Evolutionary conservation across 768 basidiomycete genomes (phyloP).

Genomic region (Lactarius pseudohatsudake): DNA sequence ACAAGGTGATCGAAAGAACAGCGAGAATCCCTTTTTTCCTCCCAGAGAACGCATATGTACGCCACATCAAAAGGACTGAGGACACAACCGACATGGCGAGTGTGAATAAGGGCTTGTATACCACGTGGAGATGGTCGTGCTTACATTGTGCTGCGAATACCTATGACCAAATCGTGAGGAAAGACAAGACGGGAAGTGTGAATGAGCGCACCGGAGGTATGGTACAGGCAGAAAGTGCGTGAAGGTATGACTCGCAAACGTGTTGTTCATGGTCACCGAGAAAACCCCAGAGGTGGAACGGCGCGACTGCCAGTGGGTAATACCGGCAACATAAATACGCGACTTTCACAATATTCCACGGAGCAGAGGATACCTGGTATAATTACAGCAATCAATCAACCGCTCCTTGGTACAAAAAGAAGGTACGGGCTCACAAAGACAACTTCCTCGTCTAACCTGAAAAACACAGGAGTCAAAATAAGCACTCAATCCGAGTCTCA

Average conservation of each 20-base stretch:
- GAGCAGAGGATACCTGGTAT: slow-evolving; percentile 17
- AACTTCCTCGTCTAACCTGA: slow-evolving; percentile 26
- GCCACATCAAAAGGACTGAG: slow-evolving; percentile 27
- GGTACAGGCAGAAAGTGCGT: slow-evolving; percentile 11
- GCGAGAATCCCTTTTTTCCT: slow-evolving; percentile 6
- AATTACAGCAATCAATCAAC: not conserved
- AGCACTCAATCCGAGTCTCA: not conserved
- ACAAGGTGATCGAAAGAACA: slow-evolving; percentile 8
- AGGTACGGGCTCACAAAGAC: slow-evolving; percentile 8
- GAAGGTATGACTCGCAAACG: slow-evolving; percentile 9
- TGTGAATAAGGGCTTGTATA: not conserved
- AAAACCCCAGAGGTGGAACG: slow-evolving; percentile 24
- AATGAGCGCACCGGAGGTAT: slow-evolving; percentile 21
- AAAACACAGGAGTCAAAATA: not conserved
- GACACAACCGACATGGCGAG: not conserved
- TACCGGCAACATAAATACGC: slow-evolving; percentile 26
- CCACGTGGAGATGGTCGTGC: not conserved
- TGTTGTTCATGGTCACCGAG: slow-evolving; percentile 1
- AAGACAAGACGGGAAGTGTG: not conserved
- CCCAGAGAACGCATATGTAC: slow-evolving; percentile 26
- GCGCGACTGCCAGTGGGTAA: slow-evolving; percentile 19
- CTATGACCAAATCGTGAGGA: slow-evolving; percentile 1
- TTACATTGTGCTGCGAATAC: slow-evolving; percentile 22
- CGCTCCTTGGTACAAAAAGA: not conserved
- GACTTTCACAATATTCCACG: slow-evolving; percentile 21